Percentiles rank a stretch among this genome's conserved stretches.
These are phyloP conservation scores for Xylaria sp. DNA, from an alignment of 495 filamentous ascomycete genomes.

Conservation along the genomic window DNA sequence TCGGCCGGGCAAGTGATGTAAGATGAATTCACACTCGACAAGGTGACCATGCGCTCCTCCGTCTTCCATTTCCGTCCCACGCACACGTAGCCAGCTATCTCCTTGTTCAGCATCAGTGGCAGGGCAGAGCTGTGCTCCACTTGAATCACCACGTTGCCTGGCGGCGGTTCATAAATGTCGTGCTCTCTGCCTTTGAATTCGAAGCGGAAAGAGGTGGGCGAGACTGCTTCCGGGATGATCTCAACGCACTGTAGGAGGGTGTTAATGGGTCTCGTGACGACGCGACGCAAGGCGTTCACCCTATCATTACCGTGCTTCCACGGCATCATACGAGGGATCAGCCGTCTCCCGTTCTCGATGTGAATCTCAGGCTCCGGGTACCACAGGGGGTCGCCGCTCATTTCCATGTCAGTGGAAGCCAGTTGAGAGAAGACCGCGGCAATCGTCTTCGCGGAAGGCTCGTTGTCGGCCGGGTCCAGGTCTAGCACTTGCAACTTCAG, in stretches of 20 bases:
- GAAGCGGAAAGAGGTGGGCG: constrained; percentile 27
- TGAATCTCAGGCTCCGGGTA: constrained; percentile 49
- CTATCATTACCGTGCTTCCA: constrained; percentile 47
- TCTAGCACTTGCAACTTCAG: constrained; percentile 51
- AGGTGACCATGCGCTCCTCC: constrained; percentile 35
- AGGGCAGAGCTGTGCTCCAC: constrained; percentile 50
- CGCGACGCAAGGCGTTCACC: constrained; percentile 47
- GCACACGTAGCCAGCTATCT: constrained; percentile 35
- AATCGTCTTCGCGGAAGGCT: constrained; percentile 32
- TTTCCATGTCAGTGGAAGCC: background rate
- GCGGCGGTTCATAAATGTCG: background rate
- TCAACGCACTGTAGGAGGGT: constrained; percentile 40
- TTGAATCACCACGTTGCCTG: constrained; percentile 31
- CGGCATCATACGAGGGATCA: constrained; percentile 49
- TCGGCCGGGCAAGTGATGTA: constrained; percentile 29
- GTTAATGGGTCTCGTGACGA: constrained; percentile 41
- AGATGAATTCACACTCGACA: constrained; percentile 44
- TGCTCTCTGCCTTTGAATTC: constrained; percentile 23
- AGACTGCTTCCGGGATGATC: constrained; percentile 29
- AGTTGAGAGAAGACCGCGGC: constrained; percentile 42
- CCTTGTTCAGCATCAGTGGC: constrained; percentile 32
- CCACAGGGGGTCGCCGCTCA: constrained; percentile 30
- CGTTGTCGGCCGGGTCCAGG: constrained; percentile 35
- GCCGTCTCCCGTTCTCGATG: constrained; percentile 36
- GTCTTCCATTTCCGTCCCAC: constrained; percentile 39